Percentiles rank a stretch among this genome's conserved stretches.
Conservation (phyloP, 2,329 filamentous ascomycete genomes). For the Cercospora sp. region DNA sequence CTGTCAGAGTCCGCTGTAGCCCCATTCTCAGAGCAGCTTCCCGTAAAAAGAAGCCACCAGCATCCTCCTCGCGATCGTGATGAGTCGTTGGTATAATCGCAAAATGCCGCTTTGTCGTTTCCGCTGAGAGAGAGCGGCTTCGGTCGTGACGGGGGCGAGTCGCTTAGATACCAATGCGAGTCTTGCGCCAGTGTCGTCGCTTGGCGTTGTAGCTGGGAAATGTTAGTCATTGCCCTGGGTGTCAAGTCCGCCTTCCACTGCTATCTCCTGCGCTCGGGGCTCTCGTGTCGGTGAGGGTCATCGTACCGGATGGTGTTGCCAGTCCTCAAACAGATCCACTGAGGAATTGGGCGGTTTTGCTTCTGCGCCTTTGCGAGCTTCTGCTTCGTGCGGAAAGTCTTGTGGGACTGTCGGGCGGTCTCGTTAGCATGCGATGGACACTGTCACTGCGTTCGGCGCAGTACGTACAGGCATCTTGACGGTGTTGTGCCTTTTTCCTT, state of each 20-base stretch:
- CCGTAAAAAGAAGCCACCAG: conserved; percentile 1
- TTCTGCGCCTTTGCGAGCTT: conserved; percentile 99
- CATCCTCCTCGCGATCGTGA: conserved; percentile 13
- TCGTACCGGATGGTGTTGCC: conserved; percentile 99
- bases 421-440: conserved; percentile 17
- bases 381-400: conserved; percentile 99
- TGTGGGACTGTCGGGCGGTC: conserved; percentile 74
- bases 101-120: conserved; percentile 16
- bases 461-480: conserved; percentile 41
- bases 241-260: background rate
- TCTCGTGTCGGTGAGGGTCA: conserved; percentile 2
- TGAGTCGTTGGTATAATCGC: conserved; percentile 14
- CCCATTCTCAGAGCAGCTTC: background rate
- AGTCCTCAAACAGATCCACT: conserved; percentile 99
- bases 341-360: conserved; percentile 99
- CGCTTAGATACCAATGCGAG: conserved; percentile 94
- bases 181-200: conserved; percentile 99
- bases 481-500: conserved; percentile 23
- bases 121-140: conserved; percentile 20
- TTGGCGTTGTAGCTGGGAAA: conserved; percentile 93
- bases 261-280: background rate
- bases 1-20: conserved; percentile 18
- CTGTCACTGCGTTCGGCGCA: background rate
- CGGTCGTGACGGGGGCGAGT: conserved; percentile 44
- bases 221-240: conserved; percentile 11